Evolutionary conservation across 345 rosid genomes (phyloP).

Genomic region (Lepidium aucheri): DNA sequence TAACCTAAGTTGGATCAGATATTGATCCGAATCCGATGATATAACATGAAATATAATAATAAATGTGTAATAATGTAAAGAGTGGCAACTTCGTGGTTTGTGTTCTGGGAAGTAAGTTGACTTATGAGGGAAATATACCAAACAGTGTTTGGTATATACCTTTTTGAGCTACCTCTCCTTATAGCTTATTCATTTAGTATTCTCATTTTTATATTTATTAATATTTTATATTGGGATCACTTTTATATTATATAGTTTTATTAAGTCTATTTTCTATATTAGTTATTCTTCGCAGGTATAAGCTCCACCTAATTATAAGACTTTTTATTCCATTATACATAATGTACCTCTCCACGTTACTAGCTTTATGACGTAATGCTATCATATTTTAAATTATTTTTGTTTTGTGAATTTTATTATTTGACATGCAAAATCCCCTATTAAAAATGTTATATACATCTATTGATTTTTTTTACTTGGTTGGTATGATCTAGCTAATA

Average conservation of each 20-base stretch:
- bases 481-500: too few species aligned
- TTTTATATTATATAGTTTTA: constrained; percentile 9
- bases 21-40: background rate
- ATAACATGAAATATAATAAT: background rate
- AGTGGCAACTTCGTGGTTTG: constrained; percentile 20
- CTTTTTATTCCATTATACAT: background rate
- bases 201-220: constrained; percentile 5
- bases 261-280: background rate
- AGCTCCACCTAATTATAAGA: constrained; percentile 16
- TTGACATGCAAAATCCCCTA: too few species aligned
- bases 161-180: background rate
- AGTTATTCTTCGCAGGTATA: background rate
- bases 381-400: too few species aligned
- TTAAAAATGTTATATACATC: too few species aligned
- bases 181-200: constrained; percentile 1
- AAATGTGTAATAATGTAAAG: background rate
- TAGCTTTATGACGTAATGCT: background rate
- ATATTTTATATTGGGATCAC: too few species aligned
- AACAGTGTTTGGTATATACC: constrained; percentile 18
- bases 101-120: constrained; percentile 26
- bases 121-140: constrained; percentile 22
- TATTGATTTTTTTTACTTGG: too few species aligned
- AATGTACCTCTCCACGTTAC: too few species aligned
- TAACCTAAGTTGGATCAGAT: constrained; percentile 11
- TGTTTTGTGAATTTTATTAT: too few species aligned